Base-by-base conservation (phyloP, 1,139 yeast species). In the Suzukiozyma palmioleophila region DNA sequence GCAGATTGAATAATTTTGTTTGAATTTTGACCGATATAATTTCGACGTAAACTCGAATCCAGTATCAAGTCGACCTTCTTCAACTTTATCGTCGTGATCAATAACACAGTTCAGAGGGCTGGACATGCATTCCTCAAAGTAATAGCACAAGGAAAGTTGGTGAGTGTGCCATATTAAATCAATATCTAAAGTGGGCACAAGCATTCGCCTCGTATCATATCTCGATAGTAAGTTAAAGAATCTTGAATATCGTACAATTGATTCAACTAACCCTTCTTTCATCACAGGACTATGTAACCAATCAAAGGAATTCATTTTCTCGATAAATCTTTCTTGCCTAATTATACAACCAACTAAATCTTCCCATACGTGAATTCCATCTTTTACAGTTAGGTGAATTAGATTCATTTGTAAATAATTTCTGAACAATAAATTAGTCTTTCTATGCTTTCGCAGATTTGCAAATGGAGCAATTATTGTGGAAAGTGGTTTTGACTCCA, bases 141-240 rank as follows among this genome's bases (percentile, higher is more conserved):
- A 67, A 21, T 46, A 46, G 14, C 35, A 38, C 32, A 59, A 54
- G 3, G 54, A 48, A 25, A 67, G 49, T 41, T 62, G 69, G 43
- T 67, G 71, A 8, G 73, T 66, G 40, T 64, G 71, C 73, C 73
- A 67, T 1, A 62, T 51, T 32, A 68, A 50, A 42, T 68, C 73
- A 26, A 68, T 59, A 39, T 68, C 73, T 39, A 66, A 49, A 1
- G 73, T 64, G 0, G 74, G 73, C 1, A 67, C 64, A 16, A 59
- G 47, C 39, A 54, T 46, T 10, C 29, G 37, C 8, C 40, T 35
- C 2, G 36, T 26, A 3, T 28, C 34, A 27, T 15, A 37, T 43
- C 32, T 33, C 10, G 41, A 33, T 26, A 64, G 40, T 16, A 66
- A 30, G 8, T 42, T 38, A 36, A 62, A 50, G 40, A 64, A 66